A percentile compares a stretch with the other conserved stretches of the same genome.
These are phyloP conservation scores for Eurotiales sp. DNA, from an alignment of 2,329 filamentous ascomycete genomes.

Conservation along the genomic window DNA sequence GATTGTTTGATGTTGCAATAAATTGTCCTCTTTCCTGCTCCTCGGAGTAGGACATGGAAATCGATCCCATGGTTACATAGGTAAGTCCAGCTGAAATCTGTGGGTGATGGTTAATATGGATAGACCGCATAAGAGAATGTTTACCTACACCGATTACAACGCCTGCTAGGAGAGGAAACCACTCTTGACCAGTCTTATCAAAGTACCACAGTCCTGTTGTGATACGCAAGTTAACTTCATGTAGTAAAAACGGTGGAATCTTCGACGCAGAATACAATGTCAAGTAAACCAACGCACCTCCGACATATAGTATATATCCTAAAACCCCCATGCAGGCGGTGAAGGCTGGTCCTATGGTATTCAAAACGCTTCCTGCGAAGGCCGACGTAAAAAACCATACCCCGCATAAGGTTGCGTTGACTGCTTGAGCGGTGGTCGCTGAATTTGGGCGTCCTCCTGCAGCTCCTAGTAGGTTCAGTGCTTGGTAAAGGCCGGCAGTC, in stretches of 20 bases:
- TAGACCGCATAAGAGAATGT: too few species aligned
- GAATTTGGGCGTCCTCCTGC: neutral
- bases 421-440: neutral
- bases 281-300: too few species aligned
- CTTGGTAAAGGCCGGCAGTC: neutral
- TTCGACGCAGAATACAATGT: too few species aligned
- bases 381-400: neutral
- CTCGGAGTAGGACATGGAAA: slow-evolving; percentile 31
- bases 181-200: neutral
- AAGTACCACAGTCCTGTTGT: neutral
- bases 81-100: slow-evolving; percentile 26
- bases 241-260: too few species aligned
- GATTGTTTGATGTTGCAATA: slow-evolving; percentile 27
- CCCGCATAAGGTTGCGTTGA: slow-evolving; percentile 1
- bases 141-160: slow-evolving; percentile 19
- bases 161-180: slow-evolving; percentile 1
- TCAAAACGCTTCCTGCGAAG: neutral
- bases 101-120: too few species aligned
- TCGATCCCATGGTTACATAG: slow-evolving; percentile 30
- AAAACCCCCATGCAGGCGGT: neutral
- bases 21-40: slow-evolving; percentile 29
- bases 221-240: too few species aligned
- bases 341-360: neutral
- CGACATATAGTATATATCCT: slow-evolving; percentile 1
- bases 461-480: slow-evolving; percentile 1